These are phyloP conservation scores for Aegilops longissima DNA, from an alignment of 176 grass and related monocot species.

Conservation along the genomic window DNA sequence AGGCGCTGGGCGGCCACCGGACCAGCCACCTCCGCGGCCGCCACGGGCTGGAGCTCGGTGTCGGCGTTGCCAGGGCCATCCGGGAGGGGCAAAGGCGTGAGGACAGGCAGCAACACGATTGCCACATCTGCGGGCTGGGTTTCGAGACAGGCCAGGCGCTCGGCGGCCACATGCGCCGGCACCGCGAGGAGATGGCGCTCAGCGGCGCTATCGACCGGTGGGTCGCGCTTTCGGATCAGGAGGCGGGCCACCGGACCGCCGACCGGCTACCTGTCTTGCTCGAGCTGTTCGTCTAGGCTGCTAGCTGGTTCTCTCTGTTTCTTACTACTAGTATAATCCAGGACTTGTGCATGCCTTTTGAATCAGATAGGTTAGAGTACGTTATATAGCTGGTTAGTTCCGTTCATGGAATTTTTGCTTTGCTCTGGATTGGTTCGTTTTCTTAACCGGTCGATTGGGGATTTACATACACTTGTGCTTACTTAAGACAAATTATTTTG, in stretches of 20 bases:
- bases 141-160: constrained; percentile 67
- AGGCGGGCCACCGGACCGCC: neutral
- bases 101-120: constrained; percentile 34
- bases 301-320: neutral
- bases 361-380: neutral
- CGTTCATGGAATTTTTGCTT: neutral
- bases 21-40: constrained; percentile 56
- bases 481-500: neutral
- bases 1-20: constrained; percentile 56
- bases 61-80: constrained; percentile 23
- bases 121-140: constrained; percentile 47
- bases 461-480: neutral
- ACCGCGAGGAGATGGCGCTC: constrained; percentile 29
- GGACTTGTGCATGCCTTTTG: neutral
- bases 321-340: neutral
- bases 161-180: constrained; percentile 68
- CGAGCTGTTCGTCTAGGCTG: constrained; percentile 30
- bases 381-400: too few species aligned
- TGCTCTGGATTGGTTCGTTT: neutral
- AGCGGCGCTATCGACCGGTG: too few species aligned
- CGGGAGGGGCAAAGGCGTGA: constrained; percentile 12
- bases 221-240: constrained; percentile 18
- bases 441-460: too few species aligned
- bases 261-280: constrained; percentile 22
- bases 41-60: constrained; percentile 33